Conservation (phyloP, 2,329 filamentous ascomycete species). For the Endoconidiophora polonica region DNA sequence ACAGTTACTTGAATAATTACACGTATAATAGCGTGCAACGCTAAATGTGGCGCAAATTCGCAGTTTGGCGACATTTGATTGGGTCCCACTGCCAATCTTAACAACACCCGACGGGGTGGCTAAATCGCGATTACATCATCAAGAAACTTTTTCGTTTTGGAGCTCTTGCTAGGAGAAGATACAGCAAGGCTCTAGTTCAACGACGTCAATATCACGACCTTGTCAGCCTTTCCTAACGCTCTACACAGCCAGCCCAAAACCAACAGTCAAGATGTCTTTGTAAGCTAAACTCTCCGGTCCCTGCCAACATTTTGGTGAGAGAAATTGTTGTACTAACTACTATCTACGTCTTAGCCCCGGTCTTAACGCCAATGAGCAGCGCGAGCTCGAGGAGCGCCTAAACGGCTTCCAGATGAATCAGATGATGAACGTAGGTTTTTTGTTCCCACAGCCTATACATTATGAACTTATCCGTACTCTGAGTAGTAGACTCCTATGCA, state of each 20-base stretch:
- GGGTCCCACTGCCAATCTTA: not conserved
- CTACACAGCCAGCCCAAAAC: not conserved
- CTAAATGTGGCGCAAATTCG: too few species aligned
- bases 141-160: conserved; percentile 1
- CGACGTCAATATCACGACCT: not conserved
- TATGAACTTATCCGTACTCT: too few species aligned
- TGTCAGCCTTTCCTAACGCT: not conserved
- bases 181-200: conserved; percentile 3
- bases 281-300: not conserved
- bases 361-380: conserved; percentile 48
- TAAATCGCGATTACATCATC: conserved; percentile 9
- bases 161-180: not conserved
- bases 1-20: too few species aligned
- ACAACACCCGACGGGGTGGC: not conserved
- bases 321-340: too few species aligned
- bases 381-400: conserved; percentile 85
- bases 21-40: too few species aligned
- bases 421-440: conserved; percentile 72
- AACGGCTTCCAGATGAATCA: conserved; percentile 98
- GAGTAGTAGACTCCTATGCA: not conserved
- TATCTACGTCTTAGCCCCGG: conserved; percentile 10
- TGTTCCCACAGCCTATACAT: too few species aligned
- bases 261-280: conserved; percentile 11
- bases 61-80: not conserved
- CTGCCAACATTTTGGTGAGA: not conserved